Percentiles rank a stretch among this genome's conserved stretches.
Conservation (phyloP, 768 basidiomycete genomes). For the Rubroboletus pulcherrimus region DNA sequence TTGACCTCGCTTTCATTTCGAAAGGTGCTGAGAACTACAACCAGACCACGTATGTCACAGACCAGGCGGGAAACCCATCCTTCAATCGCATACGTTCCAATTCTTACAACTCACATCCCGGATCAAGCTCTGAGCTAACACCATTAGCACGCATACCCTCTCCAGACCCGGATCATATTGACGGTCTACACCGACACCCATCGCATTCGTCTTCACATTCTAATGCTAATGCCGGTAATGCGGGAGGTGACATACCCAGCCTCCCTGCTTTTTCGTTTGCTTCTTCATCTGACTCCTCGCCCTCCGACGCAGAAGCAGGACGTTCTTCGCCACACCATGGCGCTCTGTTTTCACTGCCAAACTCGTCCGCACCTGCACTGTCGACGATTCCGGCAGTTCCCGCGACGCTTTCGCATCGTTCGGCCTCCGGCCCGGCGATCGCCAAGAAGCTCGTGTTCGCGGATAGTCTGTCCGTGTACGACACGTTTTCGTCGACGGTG, state of each 20-base stretch:
- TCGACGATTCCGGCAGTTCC: constrained; percentile 48
- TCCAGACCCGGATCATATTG: constrained; percentile 82
- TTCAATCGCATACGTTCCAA: constrained; percentile 69
- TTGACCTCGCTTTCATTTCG: neutral
- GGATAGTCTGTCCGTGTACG: constrained; percentile 89
- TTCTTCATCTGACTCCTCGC: constrained; percentile 32
- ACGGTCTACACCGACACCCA: constrained; percentile 73
- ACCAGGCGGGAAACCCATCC: constrained; percentile 35
- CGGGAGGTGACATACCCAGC: constrained; percentile 32
- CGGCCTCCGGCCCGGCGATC: constrained; percentile 68
- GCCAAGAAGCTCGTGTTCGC: constrained; percentile 85
- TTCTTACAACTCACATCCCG: constrained; percentile 63
- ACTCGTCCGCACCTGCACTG: constrained; percentile 85
- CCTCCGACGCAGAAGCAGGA: constrained; percentile 35
- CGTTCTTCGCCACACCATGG: constrained; percentile 35
- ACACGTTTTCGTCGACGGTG: constrained; percentile 87
- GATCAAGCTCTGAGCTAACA: constrained; percentile 52
- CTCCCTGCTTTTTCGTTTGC: constrained; percentile 62
- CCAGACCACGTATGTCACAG: constrained; percentile 54
- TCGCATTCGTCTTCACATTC: constrained; percentile 48
- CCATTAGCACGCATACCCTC: constrained; percentile 80
- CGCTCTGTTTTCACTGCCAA: constrained; percentile 75
- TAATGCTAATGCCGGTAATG: constrained; percentile 17
- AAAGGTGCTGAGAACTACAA: constrained; percentile 67
- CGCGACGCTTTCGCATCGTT: constrained; percentile 63